Evolutionary conservation across 306 rosid species (phyloP), one percentile per base, ranked within the genome.

Genomic region (Citrullus mucosospermus): DNA sequence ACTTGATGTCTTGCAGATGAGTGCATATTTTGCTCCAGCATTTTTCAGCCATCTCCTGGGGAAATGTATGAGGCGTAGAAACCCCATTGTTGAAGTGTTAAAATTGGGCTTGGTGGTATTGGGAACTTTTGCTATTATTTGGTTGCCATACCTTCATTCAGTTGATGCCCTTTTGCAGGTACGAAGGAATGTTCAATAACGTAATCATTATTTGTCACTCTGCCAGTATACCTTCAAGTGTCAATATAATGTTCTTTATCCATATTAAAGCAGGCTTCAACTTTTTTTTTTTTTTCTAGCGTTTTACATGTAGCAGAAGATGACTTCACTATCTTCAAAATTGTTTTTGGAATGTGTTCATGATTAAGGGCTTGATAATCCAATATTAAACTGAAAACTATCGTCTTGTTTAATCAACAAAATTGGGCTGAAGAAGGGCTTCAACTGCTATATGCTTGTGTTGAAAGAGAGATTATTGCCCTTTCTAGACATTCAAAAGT

Each of bases 61-160:
- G 14, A 95, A 92, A 88, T 87, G 93, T 77, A 78, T 92, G 76
- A 86, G 87, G 90, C 89, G 67, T 9, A 59, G 82, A 50, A 84
- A 88, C 83, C 96, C 99, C n/a, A 58, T 88, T 80, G 65, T 92
- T 6, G 89, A 91, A 85, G 92, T 92, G 65, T 80, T 82, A 38
- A 95, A 91, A 88, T 86, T 95, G 75, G 97, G 99, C 58, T 59
- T 92, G 25, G 59, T 85, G 69, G 99, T 92, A 84, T 16, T 91
- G 28, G 97, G 92, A 78, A 92, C 93, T 12, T 91, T 92, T 83
- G 82, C 88, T 75, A 80, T 84, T 51, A 84, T 92, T 62, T 95
- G 99, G 99, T 88, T 90, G 97, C 99, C 97, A 20, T 95, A 89
- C 83, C 85, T 95, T 43, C 79, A 88, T 82, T 95, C 99, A 61